Evolutionary conservation across 179 eudicot species (phyloP).

Genomic region (Carnegiea gigantea): DNA sequence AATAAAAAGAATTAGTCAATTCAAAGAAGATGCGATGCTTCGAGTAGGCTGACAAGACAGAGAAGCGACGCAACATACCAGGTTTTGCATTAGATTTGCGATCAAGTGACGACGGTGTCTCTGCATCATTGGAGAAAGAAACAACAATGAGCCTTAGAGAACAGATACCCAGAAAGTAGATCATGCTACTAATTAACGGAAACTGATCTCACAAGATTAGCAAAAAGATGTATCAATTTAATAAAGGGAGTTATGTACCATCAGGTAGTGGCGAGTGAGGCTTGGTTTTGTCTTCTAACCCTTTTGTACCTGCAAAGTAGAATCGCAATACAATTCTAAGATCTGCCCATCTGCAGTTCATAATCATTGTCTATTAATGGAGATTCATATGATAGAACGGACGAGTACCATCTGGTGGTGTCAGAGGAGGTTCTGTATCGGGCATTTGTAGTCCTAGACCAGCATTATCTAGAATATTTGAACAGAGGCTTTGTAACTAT

Average conservation of each 20-base stretch:
- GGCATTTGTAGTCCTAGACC: neutral
- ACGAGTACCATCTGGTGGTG: constrained; percentile 7
- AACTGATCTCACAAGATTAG: neutral
- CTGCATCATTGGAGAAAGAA: neutral
- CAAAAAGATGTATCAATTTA: neutral
- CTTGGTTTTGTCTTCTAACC: too few relatives aligned
- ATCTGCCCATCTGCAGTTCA: neutral
- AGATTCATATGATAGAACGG: too few relatives aligned
- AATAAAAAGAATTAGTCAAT: neutral
- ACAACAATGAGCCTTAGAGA: neutral
- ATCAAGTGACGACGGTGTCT: neutral
- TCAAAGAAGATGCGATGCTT: neutral
- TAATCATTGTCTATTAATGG: too few relatives aligned
- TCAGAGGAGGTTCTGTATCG: constrained; percentile 6
- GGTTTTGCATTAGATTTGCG: neutral
- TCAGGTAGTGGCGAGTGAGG: neutral
- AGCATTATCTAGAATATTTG: neutral
- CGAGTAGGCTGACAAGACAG: neutral
- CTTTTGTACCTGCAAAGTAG: neutral
- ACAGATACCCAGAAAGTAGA: neutral
- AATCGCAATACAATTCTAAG: neutral
- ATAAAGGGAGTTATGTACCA: neutral
- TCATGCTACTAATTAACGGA: neutral
- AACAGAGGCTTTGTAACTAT: neutral
- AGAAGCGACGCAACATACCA: neutral